phyloP scores from a whole-genome alignment of 2,329 filamentous ascomycete species.

The Dothistroma septosporum region DNA sequence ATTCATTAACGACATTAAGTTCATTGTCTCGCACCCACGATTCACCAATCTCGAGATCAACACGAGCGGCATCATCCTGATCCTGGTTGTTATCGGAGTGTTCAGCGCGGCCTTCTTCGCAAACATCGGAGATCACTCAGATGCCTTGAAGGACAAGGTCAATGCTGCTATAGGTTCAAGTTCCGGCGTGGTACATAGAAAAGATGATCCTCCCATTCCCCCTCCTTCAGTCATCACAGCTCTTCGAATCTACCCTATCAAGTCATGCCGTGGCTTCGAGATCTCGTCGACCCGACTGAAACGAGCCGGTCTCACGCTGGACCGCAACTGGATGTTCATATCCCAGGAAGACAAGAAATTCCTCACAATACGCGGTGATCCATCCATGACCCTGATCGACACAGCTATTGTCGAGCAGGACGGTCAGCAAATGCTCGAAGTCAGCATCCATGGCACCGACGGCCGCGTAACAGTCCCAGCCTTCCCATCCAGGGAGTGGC shows the following conservation, averaged over 20 bases:
- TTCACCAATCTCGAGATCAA: slow-evolving; percentile 8
- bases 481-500: slow-evolving; percentile 52
- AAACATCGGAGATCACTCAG: slow-evolving; percentile 20
- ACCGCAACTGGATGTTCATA: slow-evolving; percentile 65
- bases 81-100: slow-evolving; percentile 25
- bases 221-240: slow-evolving; percentile 42
- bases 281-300: slow-evolving; percentile 51
- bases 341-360: slow-evolving; percentile 51
- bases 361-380: slow-evolving; percentile 58
- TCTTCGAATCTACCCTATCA: slow-evolving; percentile 60
- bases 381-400: slow-evolving; percentile 60
- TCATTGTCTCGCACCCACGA: slow-evolving; percentile 2
- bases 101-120: slow-evolving; percentile 26
- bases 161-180: slow-evolving; percentile 22
- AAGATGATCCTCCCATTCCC: slow-evolving; percentile 31
- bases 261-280: slow-evolving; percentile 61
- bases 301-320: slow-evolving; percentile 57
- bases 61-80: slow-evolving; percentile 23
- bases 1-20: slow-evolving; percentile 3
- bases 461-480: slow-evolving; percentile 51
- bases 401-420: slow-evolving; percentile 46
- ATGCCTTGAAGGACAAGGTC: slow-evolving; percentile 15
- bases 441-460: slow-evolving; percentile 45
- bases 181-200: slow-evolving; percentile 21
- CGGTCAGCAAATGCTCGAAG: slow-evolving; percentile 40